Evolutionary conservation across 805 yeast species (phyloP), one percentile per base, ranked within the genome.

Genomic region (Kodamaea nitidulidarum): DNA sequence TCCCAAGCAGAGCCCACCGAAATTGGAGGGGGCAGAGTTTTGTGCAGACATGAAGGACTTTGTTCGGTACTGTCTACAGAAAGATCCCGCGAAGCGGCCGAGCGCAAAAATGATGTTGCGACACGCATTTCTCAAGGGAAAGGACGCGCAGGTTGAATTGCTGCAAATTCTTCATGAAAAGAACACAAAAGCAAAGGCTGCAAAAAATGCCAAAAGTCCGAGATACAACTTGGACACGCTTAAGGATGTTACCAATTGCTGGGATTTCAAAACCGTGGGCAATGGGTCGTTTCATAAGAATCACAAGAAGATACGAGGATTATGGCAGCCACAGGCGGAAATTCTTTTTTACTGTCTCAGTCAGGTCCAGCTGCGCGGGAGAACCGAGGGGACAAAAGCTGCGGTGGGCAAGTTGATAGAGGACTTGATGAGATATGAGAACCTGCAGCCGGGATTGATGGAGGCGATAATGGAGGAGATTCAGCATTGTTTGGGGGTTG

Each of bases 11-110:
- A 73, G 75, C 6, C 76, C 95, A 0, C 95, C 96, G 0, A 48
- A 53, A 14, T 70, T 77, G 27, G 63, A 56, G 5, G 81, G 80
- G 0, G 38, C 48, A 4, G 54, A 58, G 3, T 71, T 62, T 45
- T 64, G 78, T 46, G 67, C 62, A 26, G 57, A 73, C 12, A 84
- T 85, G 48, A 78, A 78, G 47, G 82, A 76, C 40, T 85, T 91
- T 60, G 78, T 84, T 21, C 63, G 67, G 22, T 62, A 64, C 35
- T 88, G 96, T 55, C 62, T 91, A 43, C 60, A 71, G 15, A 87
- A 82, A 56, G 76, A 78, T 43, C 93, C 95, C 1, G 45, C 45
- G 2, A 54, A 66, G 41, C 71, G 98, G 46, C 88, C 91, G 0
- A 58, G 76, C 12, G 85, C 91, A 0, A 44, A 56, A 0, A 61